A percentile compares a stretch with the other conserved stretches of the same genome.
phyloP scores from a whole-genome alignment of 192 early-diverging fungal genomes.

The Gonapodya sp. region DNA sequence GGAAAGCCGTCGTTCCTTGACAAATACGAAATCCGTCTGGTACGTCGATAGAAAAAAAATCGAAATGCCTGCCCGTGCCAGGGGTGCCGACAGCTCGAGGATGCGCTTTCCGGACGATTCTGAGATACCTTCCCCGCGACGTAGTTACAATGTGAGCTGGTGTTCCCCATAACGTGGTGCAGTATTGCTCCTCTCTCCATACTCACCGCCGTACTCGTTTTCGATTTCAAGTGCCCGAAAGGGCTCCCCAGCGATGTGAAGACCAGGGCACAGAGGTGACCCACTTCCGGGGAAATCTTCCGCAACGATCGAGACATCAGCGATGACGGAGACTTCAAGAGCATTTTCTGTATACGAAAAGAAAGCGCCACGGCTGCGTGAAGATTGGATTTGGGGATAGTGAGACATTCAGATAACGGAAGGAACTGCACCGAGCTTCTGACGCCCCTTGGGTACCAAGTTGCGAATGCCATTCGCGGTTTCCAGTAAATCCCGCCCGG shows the following conservation, averaged over 20 bases:
- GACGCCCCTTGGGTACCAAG: no score
- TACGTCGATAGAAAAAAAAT: conserved; percentile 69
- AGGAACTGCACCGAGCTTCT: no score
- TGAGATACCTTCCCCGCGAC: no score
- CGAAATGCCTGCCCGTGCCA: conserved; percentile 50
- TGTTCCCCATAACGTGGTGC: neutral
- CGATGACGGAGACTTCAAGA: conserved; percentile 55
- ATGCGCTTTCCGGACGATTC: conserved; percentile 52
- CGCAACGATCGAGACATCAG: conserved; percentile 40
- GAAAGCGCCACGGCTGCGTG: conserved; percentile 32
- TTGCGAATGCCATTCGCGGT: no score
- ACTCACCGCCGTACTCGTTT: conserved; percentile 39
- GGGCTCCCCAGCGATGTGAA: conserved; percentile 41
- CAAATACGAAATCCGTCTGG: conserved; percentile 63
- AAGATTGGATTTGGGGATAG: no score
- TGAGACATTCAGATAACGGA: no score
- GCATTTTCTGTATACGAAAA: conserved; percentile 62
- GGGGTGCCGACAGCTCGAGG: conserved; percentile 42
- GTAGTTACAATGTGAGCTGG: neutral
- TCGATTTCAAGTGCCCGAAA: conserved; percentile 61
- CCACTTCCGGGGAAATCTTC: conserved; percentile 34
- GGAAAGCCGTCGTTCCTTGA: conserved; percentile 48
- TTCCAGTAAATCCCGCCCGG: no score
- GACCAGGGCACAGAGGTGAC: conserved; percentile 23
- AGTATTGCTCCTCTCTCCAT: neutral